Conservation (phyloP, 2,329 filamentous ascomycete genomes). For the Trichoderma semiorbis region DNA sequence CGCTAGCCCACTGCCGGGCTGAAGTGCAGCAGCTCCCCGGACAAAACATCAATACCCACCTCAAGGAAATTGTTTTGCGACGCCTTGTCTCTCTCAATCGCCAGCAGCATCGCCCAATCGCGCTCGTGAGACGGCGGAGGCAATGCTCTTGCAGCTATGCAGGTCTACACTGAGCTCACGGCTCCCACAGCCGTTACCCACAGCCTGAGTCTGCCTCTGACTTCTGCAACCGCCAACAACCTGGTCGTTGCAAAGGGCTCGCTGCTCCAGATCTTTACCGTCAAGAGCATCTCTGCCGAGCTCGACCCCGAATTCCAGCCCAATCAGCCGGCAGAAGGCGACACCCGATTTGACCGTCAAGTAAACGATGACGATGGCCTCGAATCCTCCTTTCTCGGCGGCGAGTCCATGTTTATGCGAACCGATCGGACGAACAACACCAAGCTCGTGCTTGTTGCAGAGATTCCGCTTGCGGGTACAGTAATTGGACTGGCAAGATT, state of each 20-base stretch:
- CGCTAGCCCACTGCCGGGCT: constrained; percentile 12
- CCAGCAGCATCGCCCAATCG: constrained; percentile 20
- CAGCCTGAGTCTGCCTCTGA: constrained; percentile 75
- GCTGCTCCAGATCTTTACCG: constrained; percentile 83
- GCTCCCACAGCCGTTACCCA: constrained; percentile 93
- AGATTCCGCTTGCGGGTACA: constrained; percentile 80
- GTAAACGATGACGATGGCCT: constrained; percentile 60
- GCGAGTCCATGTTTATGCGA: constrained; percentile 58
- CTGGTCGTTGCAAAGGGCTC: constrained; percentile 90
- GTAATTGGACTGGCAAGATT: constrained; percentile 79
- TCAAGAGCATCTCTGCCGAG: constrained; percentile 64
- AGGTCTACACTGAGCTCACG: constrained; percentile 95
- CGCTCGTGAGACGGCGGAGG: constrained; percentile 24
- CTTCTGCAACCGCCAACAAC: constrained; percentile 72
- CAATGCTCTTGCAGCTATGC: constrained; percentile 60
- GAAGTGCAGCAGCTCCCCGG: neutral
- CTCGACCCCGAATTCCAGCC: constrained; percentile 45
- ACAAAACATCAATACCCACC: constrained; percentile 17
- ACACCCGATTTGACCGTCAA: constrained; percentile 49
- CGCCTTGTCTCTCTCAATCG: neutral
- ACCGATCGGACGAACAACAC: constrained; percentile 63
- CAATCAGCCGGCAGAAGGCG: constrained; percentile 38
- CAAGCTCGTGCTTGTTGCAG: constrained; percentile 79
- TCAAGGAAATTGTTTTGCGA: constrained; percentile 15
- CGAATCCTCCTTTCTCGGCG: constrained; percentile 63